Conservation (phyloP, 2,329 filamentous ascomycete species). For the Xylaria digitata region DNA sequence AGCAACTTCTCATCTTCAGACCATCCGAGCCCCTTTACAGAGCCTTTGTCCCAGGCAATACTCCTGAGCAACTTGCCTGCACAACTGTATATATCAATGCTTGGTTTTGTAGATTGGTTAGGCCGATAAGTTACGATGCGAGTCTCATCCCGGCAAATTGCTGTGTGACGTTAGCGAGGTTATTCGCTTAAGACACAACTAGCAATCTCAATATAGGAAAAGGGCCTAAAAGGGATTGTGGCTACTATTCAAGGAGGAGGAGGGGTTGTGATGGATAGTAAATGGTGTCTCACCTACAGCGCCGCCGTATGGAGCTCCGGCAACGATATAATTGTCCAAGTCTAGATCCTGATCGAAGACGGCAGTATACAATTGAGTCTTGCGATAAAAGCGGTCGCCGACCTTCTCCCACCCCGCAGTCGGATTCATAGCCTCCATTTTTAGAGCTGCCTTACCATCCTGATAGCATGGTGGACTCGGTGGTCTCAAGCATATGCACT, state of each 20-base stretch:
- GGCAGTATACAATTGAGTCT: slow-evolving; percentile 90
- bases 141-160: slow-evolving; percentile 86
- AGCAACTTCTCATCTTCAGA: slow-evolving; percentile 94
- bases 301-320: slow-evolving; percentile 91
- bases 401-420: slow-evolving; percentile 95
- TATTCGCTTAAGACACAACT: slow-evolving; percentile 1
- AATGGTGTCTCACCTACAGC: slow-evolving; percentile 77
- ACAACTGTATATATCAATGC: slow-evolving; percentile 94
- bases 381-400: slow-evolving; percentile 94
- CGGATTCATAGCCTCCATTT: slow-evolving; percentile 71
- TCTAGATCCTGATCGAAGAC: slow-evolving; percentile 94
- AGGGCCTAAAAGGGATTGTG: not conserved
- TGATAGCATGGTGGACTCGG: slow-evolving; percentile 24
- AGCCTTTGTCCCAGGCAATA: slow-evolving; percentile 91
- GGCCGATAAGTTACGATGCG: slow-evolving; percentile 85
- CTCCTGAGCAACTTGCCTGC: slow-evolving; percentile 87
- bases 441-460: slow-evolving; percentile 47
- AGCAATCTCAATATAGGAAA: not conserved
- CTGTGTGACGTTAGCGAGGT: slow-evolving; percentile 60
- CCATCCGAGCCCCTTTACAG: slow-evolving; percentile 91
- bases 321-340: slow-evolving; percentile 92
- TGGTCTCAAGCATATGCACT: slow-evolving; percentile 21
- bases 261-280: slow-evolving; percentile 8
- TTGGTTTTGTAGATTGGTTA: slow-evolving; percentile 77
- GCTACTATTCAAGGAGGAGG: not conserved